phyloP scores from a whole-genome alignment of 2,329 filamentous ascomycete species.

The Xylariaceae sp. region DNA sequence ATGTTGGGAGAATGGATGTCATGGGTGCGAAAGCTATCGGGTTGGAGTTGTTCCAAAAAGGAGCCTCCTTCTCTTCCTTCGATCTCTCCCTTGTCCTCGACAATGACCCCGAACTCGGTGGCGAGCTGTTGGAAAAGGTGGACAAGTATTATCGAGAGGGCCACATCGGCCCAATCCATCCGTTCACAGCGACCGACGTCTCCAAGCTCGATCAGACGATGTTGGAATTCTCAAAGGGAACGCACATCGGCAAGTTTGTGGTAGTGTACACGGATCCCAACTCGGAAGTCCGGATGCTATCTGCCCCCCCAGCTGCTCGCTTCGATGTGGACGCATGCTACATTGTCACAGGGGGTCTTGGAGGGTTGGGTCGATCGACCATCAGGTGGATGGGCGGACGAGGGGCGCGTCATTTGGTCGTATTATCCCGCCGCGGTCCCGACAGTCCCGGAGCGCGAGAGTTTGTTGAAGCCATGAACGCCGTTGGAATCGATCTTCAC shows the following conservation, averaged over 20 bases:
- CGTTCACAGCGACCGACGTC: constrained; percentile 5
- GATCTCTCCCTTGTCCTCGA: constrained; percentile 9
- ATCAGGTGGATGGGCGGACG: constrained; percentile 21
- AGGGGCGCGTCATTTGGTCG: constrained; percentile 19
- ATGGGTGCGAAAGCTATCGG: constrained; percentile 6
- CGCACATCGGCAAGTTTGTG: constrained; percentile 25
- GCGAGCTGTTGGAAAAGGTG: constrained; percentile 7
- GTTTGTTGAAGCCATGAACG: neutral
- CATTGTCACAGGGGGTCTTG: constrained; percentile 20
- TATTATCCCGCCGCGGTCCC: constrained; percentile 19
- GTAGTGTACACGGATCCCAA: constrained; percentile 13
- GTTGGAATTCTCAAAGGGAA: constrained; percentile 14
- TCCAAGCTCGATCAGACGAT: constrained; percentile 13
- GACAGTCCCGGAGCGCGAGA: constrained; percentile 1
- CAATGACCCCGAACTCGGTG: constrained; percentile 3
- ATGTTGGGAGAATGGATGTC: constrained; percentile 9
- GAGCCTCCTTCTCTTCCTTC: constrained; percentile 11
- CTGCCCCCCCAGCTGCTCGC: neutral
- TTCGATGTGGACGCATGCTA: constrained; percentile 21
- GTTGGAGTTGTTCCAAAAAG: constrained; percentile 8
- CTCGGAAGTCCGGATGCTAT: constrained; percentile 4
- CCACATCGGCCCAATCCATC: constrained; percentile 9
- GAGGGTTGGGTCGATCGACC: constrained; percentile 15
- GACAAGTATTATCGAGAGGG: constrained; percentile 4
- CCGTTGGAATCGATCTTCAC: neutral